Percentiles rank a stretch among this genome's conserved stretches.
phyloP scores from a whole-genome alignment of 306 rosid species.

The Fragaria vesca region DNA sequence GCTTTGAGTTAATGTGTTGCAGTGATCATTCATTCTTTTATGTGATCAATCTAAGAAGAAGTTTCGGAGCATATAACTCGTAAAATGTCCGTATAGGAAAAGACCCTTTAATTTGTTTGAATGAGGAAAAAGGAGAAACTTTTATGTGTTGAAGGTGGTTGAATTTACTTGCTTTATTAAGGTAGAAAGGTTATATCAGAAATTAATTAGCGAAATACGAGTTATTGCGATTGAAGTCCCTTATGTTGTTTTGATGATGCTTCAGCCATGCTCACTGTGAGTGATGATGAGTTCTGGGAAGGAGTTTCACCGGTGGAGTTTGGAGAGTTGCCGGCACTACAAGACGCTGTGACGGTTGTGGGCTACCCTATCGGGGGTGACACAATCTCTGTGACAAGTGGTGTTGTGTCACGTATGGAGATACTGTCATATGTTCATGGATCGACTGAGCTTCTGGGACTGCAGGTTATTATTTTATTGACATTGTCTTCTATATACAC shows the following conservation, averaged over 20 bases:
- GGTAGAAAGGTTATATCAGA: neutral
- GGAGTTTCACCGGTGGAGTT: constrained; percentile 76
- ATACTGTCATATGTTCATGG: constrained; percentile 83
- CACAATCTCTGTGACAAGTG: constrained; percentile 84
- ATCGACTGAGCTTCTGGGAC: constrained; percentile 79
- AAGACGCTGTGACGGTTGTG: constrained; percentile 78
- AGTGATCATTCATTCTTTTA: neutral
- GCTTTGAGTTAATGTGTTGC: neutral
- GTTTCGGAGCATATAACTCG: neutral
- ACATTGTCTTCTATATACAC: constrained; percentile 10
- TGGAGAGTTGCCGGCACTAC: constrained; percentile 71
- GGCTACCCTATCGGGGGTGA: constrained; percentile 86
- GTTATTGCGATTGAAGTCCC: constrained; percentile 3
- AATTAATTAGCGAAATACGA: neutral
- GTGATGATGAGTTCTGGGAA: constrained; percentile 80
- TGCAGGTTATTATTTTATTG: constrained; percentile 51
- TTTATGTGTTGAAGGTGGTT: neutral
- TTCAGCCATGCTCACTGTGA: constrained; percentile 75
- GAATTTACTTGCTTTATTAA: neutral
- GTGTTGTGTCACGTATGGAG: constrained; percentile 82
- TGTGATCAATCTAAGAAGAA: neutral
- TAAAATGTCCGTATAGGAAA: neutral
- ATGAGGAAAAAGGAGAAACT: neutral
- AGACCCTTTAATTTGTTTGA: neutral
- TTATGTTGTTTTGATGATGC: constrained; percentile 18